Conservation (phyloP, 2,329 filamentous ascomycete genomes). For the Orbilia brochopaga region DNA sequence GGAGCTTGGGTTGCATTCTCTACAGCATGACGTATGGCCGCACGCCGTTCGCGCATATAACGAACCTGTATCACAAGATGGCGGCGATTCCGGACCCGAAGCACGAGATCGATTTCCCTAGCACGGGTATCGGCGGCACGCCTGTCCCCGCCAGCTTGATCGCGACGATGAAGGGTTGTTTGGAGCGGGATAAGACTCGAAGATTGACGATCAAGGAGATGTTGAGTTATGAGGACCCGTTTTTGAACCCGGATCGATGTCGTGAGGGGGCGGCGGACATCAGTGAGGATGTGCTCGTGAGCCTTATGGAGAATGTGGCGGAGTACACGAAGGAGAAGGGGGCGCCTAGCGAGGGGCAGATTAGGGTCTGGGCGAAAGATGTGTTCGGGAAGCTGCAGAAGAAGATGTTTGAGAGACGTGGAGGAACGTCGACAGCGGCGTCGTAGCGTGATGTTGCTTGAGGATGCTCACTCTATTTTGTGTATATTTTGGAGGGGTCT, state of each 20-base stretch:
- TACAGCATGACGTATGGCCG: constrained; percentile 98
- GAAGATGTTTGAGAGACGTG: constrained; percentile 53
- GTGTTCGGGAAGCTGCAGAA: constrained; percentile 54
- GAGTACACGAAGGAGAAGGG: constrained; percentile 54
- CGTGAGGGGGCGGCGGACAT: constrained; percentile 53
- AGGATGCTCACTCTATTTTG: constrained; percentile 12
- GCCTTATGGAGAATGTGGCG: constrained; percentile 55
- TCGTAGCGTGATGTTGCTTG: constrained; percentile 4
- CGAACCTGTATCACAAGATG: constrained; percentile 83
- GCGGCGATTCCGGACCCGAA: constrained; percentile 83
- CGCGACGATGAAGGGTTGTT: constrained; percentile 68
- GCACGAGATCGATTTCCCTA: constrained; percentile 74
- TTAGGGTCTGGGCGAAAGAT: constrained; percentile 54
- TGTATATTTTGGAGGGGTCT: constrained; percentile 20
- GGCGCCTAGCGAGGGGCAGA: constrained; percentile 52
- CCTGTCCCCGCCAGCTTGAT: constrained; percentile 67
- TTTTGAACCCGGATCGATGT: constrained; percentile 65
- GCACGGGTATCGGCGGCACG: constrained; percentile 70
- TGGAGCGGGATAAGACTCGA: constrained; percentile 68
- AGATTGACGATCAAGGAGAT: constrained; percentile 70
- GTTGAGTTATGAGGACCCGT: constrained; percentile 66
- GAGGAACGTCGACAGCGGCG: constrained; percentile 5
- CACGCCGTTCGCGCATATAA: constrained; percentile 91
- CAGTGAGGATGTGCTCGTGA: constrained; percentile 54
- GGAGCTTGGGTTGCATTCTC: constrained; percentile 93